These are phyloP conservation scores for Backusella liffmaniae DNA, from an alignment of 192 early-diverging fungal species.

Conservation along the genomic window DNA sequence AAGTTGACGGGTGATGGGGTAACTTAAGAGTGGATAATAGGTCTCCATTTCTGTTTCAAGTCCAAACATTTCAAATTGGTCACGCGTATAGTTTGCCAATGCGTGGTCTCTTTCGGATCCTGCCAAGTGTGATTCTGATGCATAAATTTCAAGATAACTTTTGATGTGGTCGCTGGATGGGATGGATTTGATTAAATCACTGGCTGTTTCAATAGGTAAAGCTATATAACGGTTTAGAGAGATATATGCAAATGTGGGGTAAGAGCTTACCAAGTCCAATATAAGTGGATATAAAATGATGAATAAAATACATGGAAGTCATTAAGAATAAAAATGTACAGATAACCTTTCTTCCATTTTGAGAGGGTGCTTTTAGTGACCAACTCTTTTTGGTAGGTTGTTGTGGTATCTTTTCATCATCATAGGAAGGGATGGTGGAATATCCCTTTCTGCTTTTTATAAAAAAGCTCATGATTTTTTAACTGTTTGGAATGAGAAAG, in stretches of 20 bases:
- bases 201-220: slow-evolving; percentile 21
- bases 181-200: slow-evolving; percentile 38
- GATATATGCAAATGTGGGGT: not conserved
- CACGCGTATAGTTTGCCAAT: slow-evolving; percentile 50
- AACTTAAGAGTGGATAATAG: slow-evolving; percentile 57
- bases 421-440: not conserved
- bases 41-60: slow-evolving; percentile 52
- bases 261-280: not conserved
- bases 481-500: not conserved
- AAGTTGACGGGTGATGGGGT: slow-evolving; percentile 47
- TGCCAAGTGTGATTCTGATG: slow-evolving; percentile 51
- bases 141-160: slow-evolving; percentile 46
- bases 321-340: slow-evolving; percentile 1
- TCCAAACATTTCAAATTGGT: slow-evolving; percentile 45
- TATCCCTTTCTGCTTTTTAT: not conserved
- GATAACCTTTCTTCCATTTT: not conserved
- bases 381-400: not conserved
- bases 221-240: not conserved
- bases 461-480: not conserved
- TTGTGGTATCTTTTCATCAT: not conserved
- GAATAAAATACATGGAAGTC: slow-evolving; percentile 7
- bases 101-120: slow-evolving; percentile 44
- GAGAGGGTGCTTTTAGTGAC: not conserved
- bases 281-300: not conserved
- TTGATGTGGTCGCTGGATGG: slow-evolving; percentile 42